These are phyloP conservation scores for Drechmeria coniospora DNA, from an alignment of 2,329 filamentous ascomycete genomes.

Conservation along the genomic window DNA sequence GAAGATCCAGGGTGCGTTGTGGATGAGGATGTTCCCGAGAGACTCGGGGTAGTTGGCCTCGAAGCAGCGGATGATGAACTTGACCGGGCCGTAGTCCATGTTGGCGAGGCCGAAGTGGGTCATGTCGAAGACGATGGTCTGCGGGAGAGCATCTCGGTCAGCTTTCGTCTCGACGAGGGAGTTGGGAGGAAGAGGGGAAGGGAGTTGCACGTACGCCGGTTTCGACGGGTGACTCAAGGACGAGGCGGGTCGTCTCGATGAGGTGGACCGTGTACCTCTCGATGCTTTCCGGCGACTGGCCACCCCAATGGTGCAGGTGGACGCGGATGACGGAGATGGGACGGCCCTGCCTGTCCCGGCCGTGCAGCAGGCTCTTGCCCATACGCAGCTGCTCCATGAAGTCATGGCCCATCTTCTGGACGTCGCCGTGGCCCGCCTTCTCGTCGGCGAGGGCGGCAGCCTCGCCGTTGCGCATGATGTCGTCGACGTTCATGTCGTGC, in stretches of 20 bases:
- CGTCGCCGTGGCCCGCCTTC: slow-evolving; percentile 8
- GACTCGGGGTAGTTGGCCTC: slow-evolving; percentile 68
- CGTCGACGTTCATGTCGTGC: slow-evolving; percentile 15
- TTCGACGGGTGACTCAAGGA: slow-evolving; percentile 6
- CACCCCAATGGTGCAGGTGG: slow-evolving; percentile 15
- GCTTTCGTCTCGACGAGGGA: too few relatives aligned
- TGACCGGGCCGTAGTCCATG: slow-evolving; percentile 64
- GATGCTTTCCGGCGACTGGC: slow-evolving; percentile 17
- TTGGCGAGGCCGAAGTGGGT: slow-evolving; percentile 54
- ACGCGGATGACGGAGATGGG: slow-evolving; percentile 22
- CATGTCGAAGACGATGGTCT: slow-evolving; percentile 52
- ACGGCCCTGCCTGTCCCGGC: slow-evolving; percentile 17
- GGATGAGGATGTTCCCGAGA: slow-evolving; percentile 53
- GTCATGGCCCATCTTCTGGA: slow-evolving; percentile 3
- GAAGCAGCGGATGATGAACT: slow-evolving; percentile 67
- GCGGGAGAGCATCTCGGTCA: slow-evolving; percentile 3
- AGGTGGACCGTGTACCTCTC: slow-evolving; percentile 23
- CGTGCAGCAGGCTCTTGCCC: slow-evolving; percentile 23
- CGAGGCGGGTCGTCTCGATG: slow-evolving; percentile 17
- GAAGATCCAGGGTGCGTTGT: slow-evolving; percentile 64
- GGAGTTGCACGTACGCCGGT: slow-evolving; percentile 3
- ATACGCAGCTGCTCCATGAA: slow-evolving; percentile 21
- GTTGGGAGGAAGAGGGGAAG: too few relatives aligned
- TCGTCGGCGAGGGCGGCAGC: slow-evolving; percentile 13
- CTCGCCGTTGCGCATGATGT: slow-evolving; percentile 19